Conservation (phyloP, 2,329 filamentous ascomycete genomes). For the Penicillium sp. region DNA sequence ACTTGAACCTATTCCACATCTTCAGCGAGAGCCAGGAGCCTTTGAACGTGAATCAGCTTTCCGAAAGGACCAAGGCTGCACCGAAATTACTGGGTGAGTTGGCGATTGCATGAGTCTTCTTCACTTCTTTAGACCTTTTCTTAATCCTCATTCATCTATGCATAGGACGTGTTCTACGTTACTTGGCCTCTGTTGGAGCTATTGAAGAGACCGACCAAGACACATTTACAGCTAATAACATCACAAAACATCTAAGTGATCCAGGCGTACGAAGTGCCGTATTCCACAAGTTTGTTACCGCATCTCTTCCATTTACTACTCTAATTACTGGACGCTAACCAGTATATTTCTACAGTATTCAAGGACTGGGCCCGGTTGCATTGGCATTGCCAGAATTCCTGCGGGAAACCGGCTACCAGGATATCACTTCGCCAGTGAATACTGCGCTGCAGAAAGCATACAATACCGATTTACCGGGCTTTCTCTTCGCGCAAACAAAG, state of each 20-base stretch:
- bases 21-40: slow-evolving; percentile 12
- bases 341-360: background rate
- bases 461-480: slow-evolving; percentile 27
- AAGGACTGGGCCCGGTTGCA: slow-evolving; percentile 10
- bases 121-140: too few species aligned
- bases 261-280: slow-evolving; percentile 17
- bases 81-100: slow-evolving; percentile 14
- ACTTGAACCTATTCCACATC: slow-evolving; percentile 25
- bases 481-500: slow-evolving; percentile 24
- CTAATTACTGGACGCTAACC: background rate
- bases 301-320: background rate
- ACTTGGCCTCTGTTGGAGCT: slow-evolving; percentile 24
- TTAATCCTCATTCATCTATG: too few species aligned
- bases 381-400: slow-evolving; percentile 27
- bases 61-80: slow-evolving; percentile 13
- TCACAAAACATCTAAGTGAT: slow-evolving; percentile 23
- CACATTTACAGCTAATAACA: slow-evolving; percentile 23
- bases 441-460: slow-evolving; percentile 28
- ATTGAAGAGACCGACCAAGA: slow-evolving; percentile 18
- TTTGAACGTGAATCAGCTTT: slow-evolving; percentile 20
- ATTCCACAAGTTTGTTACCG: slow-evolving; percentile 22
- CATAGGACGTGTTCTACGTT: slow-evolving; percentile 24
- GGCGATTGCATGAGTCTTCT: background rate
- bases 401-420: slow-evolving; percentile 25
- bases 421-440: slow-evolving; percentile 15